These are phyloP conservation scores for Kazachstania martiniae DNA, from an alignment of 805 yeast genomes.

Conservation along the genomic window DNA sequence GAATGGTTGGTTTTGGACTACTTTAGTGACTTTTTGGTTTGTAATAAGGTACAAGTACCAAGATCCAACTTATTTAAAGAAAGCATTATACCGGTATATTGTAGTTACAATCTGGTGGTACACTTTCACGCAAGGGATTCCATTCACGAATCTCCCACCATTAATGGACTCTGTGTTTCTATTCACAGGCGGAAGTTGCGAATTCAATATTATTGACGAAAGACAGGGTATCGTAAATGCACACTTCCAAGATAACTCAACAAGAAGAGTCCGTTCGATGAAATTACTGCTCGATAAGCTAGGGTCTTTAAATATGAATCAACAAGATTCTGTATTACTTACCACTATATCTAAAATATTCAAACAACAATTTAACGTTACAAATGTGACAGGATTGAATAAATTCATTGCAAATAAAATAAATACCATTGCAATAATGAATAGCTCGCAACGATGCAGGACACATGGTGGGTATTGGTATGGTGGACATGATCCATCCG, in stretches of 20 bases:
- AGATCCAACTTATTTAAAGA: neutral
- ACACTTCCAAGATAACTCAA: constrained; percentile 8
- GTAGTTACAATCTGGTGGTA: constrained; percentile 73
- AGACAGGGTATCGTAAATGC: constrained; percentile 1
- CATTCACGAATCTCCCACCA: constrained; percentile 34
- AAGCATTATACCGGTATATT: constrained; percentile 31
- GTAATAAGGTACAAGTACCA: constrained; percentile 7
- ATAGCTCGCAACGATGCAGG: constrained; percentile 37
- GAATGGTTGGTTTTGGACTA: constrained; percentile 90
- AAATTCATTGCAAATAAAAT: too few species aligned
- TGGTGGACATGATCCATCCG: constrained; percentile 95
- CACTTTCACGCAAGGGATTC: constrained; percentile 63
- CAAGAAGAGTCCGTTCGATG: constrained; percentile 10
- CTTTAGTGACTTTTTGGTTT: constrained; percentile 29
- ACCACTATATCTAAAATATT: too few species aligned
- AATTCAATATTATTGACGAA: constrained; percentile 16
- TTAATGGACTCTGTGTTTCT: constrained; percentile 79
- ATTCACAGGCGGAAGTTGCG: constrained; percentile 74
- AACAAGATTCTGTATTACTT: too few species aligned
- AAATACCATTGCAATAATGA: too few species aligned
- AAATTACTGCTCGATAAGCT: constrained; percentile 7
- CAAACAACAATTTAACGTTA: too few species aligned
- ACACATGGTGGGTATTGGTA: constrained; percentile 53
- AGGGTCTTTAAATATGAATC: neutral
- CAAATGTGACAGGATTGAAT: too few species aligned